These are phyloP conservation scores for Neurospora sp. DNA, from an alignment of 495 filamentous ascomycete genomes.

Conservation along the genomic window DNA sequence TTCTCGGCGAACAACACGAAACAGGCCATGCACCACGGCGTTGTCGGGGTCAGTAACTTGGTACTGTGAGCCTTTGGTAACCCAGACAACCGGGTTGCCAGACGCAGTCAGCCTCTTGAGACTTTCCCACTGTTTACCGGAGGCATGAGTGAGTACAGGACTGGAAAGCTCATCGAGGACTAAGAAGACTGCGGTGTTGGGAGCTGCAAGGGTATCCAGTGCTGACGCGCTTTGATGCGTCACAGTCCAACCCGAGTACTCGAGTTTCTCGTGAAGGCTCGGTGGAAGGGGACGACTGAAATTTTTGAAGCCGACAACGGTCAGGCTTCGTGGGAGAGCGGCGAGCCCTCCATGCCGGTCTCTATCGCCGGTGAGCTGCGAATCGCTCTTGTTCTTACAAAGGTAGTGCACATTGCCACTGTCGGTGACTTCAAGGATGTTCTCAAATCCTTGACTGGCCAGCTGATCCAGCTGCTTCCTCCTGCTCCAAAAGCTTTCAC, in stretches of 20 bases:
- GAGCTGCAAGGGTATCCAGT: background rate
- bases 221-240: background rate
- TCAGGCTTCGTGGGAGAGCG: background rate
- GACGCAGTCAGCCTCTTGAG: slow-evolving; percentile 12
- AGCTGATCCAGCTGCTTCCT: background rate
- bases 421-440: background rate
- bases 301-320: background rate
- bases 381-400: background rate
- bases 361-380: background rate
- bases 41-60: slow-evolving; percentile 20
- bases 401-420: background rate
- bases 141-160: slow-evolving; percentile 7
- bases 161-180: slow-evolving; percentile 15
- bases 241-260: background rate
- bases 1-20: slow-evolving; percentile 21
- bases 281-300: background rate
- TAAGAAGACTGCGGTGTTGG: slow-evolving; percentile 5
- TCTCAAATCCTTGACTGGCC: background rate
- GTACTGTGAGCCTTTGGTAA: slow-evolving; percentile 22
- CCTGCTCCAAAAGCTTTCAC: background rate
- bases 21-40: slow-evolving; percentile 21
- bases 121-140: slow-evolving; percentile 11
- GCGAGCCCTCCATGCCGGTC: background rate
- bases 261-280: background rate
- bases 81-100: slow-evolving; percentile 21